These are phyloP conservation scores for Magnusiomyces paraingens DNA, from an alignment of 1,139 yeast species.

Conservation along the genomic window DNA sequence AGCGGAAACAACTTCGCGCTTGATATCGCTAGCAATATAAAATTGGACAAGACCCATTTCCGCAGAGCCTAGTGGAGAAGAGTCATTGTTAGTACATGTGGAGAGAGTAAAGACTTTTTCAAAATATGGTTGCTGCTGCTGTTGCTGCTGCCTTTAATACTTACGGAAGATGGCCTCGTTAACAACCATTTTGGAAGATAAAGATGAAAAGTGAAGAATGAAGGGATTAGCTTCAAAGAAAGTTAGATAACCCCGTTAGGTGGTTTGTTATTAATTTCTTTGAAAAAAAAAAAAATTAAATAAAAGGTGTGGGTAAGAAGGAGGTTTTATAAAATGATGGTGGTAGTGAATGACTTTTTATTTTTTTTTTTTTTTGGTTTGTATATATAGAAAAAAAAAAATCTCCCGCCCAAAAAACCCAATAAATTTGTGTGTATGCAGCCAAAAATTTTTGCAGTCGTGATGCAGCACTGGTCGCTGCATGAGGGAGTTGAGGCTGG, in stretches of 20 bases:
- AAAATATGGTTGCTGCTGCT: background rate
- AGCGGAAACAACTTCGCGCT: conserved; percentile 80
- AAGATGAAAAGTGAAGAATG: background rate
- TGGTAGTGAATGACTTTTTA: too few relatives aligned
- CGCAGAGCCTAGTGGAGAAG: conserved; percentile 47
- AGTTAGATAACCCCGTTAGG: background rate
- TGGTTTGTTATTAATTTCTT: too few relatives aligned
- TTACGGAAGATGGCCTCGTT: conserved; percentile 22
- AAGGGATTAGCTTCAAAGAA: background rate
- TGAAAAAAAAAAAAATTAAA: background rate
- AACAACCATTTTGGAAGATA: conserved; percentile 8
- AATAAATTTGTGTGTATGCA: too few relatives aligned
- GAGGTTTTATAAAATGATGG: background rate
- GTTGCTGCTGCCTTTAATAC: conserved; percentile 6
- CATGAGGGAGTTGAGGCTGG: too few relatives aligned
- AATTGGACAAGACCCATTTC: conserved; percentile 92
- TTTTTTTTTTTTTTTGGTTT: too few relatives aligned
- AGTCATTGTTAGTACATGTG: background rate
- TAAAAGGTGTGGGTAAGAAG: background rate
- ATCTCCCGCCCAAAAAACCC: too few relatives aligned
- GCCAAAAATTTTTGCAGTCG: background rate
- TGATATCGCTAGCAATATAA: conserved; percentile 84
- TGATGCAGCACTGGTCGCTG: too few relatives aligned
- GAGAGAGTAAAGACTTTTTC: background rate
- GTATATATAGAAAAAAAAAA: too few relatives aligned